Conservation (phyloP, 116 monocot species). For the Dioscorea cayenensis region DNA sequence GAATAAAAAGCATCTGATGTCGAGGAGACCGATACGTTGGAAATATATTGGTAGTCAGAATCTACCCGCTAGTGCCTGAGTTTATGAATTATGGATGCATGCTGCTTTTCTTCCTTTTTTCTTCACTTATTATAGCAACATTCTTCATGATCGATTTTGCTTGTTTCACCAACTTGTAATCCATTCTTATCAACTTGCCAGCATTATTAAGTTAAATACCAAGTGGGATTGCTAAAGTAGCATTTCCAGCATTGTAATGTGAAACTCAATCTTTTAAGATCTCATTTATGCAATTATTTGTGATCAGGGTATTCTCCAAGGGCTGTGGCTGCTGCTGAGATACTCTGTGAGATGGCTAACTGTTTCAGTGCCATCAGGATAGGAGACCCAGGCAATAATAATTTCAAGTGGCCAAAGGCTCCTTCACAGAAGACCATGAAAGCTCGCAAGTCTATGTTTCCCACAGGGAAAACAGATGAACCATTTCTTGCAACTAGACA, state of each 20-base stretch:
- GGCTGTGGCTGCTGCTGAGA: conserved; percentile 39
- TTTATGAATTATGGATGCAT: no score
- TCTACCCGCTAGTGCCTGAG: no score
- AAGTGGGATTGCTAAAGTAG: background rate
- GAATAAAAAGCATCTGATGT: no score
- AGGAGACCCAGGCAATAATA: conserved; percentile 6
- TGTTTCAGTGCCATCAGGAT: conserved; percentile 3
- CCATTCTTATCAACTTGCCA: no score
- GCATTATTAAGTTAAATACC: no score
- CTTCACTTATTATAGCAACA: no score
- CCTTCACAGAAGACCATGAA: conserved; percentile 32
- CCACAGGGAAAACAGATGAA: conserved; percentile 22
- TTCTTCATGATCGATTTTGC: no score
- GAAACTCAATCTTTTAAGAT: background rate
- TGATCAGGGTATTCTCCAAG: conserved; percentile 28
- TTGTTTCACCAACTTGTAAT: no score
- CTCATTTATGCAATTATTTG: background rate
- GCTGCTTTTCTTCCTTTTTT: no score
- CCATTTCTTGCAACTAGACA: conserved; percentile 13
- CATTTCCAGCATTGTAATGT: background rate
- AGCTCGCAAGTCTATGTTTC: conserved; percentile 25
- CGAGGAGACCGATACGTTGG: no score
- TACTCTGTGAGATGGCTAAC: conserved; percentile 29
- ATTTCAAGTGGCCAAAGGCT: conserved; percentile 35
- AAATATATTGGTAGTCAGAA: no score